Evolutionary conservation across 129 eudicot species (phyloP), one percentile per base, ranked within the genome.

Genomic region (Flaveria sonorensis): DNA sequence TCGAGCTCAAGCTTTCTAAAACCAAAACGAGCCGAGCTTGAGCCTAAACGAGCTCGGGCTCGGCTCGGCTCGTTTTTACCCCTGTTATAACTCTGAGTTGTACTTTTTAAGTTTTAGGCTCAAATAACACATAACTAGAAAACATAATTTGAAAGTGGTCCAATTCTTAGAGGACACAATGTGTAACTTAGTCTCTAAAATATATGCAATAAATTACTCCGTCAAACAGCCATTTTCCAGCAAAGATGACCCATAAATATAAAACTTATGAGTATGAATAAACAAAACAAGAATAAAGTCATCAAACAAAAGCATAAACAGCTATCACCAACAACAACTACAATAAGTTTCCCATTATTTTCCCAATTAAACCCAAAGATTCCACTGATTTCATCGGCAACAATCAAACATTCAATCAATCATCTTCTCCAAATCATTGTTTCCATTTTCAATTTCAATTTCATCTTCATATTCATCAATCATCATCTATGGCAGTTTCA

Each of bases 401-500:
- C n/a, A 40, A 11, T 51, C 51, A 72, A 2, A 24, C 42, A 80
- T 84, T 72, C 51, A 21, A 51, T 75, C 76, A 52, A n/a, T 43
- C 16, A 39, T 83, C 79, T 32, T n/a, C 77, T 72, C 10, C 73
- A 53, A 83, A n/a, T 68, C 69, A 30, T 61, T 20, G 10, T 46
- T 50, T 56, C 52, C 4, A 2, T 18, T 23, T 55, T 28, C 53
- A 32, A 30, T 64, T 42, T 60, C 28, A 13, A 2, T 46, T 57
- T 47, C 59, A 1, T 9, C 50, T 40, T 70, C 21, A 11, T 61
- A 36, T 24, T 30, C 36, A 72, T 72, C 50, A 36, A 18, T 30
- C 36, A 72, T 72, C 50, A 26, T 19, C 43, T 71, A 91, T 91
- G 97, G 96, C 87, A 43, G 90, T 87, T 43, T 74, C 89, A 51